These are phyloP conservation scores for Poronia punctata DNA, from an alignment of 495 filamentous ascomycete species.

Conservation along the genomic window DNA sequence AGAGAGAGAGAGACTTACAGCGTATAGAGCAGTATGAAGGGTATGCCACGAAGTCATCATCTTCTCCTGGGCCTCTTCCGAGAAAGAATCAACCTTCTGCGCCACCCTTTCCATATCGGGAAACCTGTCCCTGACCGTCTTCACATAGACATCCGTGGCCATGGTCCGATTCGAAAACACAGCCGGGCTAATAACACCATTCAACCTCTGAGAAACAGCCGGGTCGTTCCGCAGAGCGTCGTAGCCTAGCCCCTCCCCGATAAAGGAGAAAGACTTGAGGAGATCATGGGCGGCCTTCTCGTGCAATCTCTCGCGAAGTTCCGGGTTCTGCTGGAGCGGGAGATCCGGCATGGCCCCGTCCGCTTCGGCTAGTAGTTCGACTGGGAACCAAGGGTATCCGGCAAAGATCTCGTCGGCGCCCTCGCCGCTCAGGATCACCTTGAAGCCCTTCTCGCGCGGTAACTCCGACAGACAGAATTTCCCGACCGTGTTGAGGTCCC, in stretches of 20 bases:
- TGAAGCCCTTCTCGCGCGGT: conserved; percentile 35
- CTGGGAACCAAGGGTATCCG: conserved; percentile 38
- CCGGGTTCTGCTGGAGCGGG: conserved; percentile 3
- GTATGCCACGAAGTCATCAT: conserved; percentile 44
- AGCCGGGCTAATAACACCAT: not conserved
- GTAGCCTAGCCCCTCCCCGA: not conserved
- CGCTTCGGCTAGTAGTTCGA: conserved; percentile 37
- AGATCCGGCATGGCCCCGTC: conserved; percentile 33
- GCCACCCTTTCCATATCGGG: conserved; percentile 7
- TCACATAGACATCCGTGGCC: conserved; percentile 1
- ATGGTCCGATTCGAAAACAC: not conserved
- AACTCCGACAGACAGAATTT: conserved; percentile 39
- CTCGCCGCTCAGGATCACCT: conserved; percentile 59
- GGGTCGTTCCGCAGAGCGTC: not conserved
- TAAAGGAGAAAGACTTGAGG: not conserved
- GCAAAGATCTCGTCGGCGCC: conserved; percentile 89
- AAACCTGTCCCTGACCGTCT: conserved; percentile 10
- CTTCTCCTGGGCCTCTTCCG: conserved; percentile 10
- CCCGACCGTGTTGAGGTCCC: conserved; percentile 42
- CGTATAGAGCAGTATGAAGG: conserved; percentile 40
- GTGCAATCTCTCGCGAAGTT: conserved; percentile 8
- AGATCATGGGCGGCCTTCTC: not conserved
- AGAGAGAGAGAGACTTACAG: no score
- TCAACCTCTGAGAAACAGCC: not conserved
- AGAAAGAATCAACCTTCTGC: conserved; percentile 11